Base-by-base conservation (phyloP, 345 rosid genomes). In the Gossypium ekmanianum region DNA sequence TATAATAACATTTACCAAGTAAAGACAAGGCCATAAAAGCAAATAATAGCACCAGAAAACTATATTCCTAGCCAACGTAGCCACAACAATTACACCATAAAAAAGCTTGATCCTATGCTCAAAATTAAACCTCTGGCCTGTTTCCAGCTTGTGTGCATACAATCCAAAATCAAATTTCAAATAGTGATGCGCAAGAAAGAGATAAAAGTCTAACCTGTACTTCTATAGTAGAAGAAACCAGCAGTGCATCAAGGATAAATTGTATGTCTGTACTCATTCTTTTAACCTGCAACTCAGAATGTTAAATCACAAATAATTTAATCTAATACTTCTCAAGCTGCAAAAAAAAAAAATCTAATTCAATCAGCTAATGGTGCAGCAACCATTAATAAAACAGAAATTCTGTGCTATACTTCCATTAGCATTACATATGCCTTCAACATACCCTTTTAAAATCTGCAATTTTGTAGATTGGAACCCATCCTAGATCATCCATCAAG, bases 391-490 rank as follows among this genome's bases (percentile, higher is more conserved):
- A 70, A 50, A 71, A 29, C 7, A 57, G 61, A 58, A 68, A 34
- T 34, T 51, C 24, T 39, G 10, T 18, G 74, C n/a, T n/a, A 77
- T n/a, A 57, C 27, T 57, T 20, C 24, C 11, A 68, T 57, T 61
- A 39, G 17, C 0, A 24, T n/a, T 3, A 55, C 39, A 74, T 59
- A 22, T 48, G 55, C 1, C 27, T 22, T 58, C 29, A 22, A 61
- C 75, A 68, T 87, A 95, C 99, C 97, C 98, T 88, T 76, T 92
- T 93, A 75, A 95, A 95, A 76, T 86, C 90, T 0, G 97, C 97
- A 79, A 95, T 83, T n/a, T 48, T 75, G 44, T 88, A 78, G 17
- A 85, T 83, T 20, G 92, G 85, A 84, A 90, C 98, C 97, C 97
- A 90, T 78, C 99, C 99, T 74, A 88, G 85, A 75, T 86, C 84